Evolutionary conservation across 805 yeast genomes (phyloP).

Genomic region (Barnettozyma siamensis): DNA sequence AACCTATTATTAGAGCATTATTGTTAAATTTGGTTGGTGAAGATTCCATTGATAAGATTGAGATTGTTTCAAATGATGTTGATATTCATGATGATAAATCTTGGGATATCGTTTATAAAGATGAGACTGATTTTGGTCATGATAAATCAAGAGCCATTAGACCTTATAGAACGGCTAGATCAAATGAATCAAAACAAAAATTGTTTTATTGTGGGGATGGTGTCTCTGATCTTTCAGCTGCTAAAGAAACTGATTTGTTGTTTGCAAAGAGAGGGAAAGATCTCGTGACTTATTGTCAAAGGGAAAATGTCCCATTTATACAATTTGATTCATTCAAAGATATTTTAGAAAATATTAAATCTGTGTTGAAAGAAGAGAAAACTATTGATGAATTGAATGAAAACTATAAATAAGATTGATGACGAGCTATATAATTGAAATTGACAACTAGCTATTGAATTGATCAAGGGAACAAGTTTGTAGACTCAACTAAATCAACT

Average conservation of each 20-base stretch:
- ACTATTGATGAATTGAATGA: constrained; percentile 32
- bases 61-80: constrained; percentile 79
- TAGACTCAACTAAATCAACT: no score
- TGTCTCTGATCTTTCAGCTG: constrained; percentile 91
- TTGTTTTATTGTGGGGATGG: constrained; percentile 97
- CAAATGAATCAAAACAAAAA: constrained; percentile 42
- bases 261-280: constrained; percentile 94
- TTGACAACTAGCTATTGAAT: no score
- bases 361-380: constrained; percentile 42
- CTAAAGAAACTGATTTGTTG: constrained; percentile 86
- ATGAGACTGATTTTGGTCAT: constrained; percentile 88
- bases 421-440: no score
- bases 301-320: constrained; percentile 76
- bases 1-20: constrained; percentile 79
- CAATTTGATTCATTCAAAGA: constrained; percentile 76
- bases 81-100: constrained; percentile 45
- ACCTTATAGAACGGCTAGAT: constrained; percentile 28
- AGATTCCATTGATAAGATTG: constrained; percentile 64
- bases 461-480: no score
- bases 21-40: constrained; percentile 70
- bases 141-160: constrained; percentile 84
- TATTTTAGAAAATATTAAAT: constrained; percentile 56
- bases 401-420: constrained; percentile 13
- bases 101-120: constrained; percentile 85
- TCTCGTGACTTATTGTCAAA: constrained; percentile 74